Evolutionary conservation across 305 asterid genomes (phyloP).

Genomic region (Withania somnifera): DNA sequence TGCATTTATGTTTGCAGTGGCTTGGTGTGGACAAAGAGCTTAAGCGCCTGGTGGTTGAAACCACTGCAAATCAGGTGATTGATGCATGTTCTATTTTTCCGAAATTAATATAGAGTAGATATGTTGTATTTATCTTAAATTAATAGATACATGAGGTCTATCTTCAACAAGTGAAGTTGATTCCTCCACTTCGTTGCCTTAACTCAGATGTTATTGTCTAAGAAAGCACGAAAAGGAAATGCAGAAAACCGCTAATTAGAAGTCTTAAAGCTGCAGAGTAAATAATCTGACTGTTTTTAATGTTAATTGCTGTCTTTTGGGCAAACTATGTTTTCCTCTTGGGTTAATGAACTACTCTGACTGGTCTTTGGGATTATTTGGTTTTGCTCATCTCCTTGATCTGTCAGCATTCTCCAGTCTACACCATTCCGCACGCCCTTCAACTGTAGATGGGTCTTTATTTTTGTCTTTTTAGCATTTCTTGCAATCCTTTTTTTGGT

Average conservation of each 20-base stretch:
- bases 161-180: not conserved
- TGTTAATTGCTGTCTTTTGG: not conserved
- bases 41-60: constrained; percentile 73
- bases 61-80: constrained; percentile 87
- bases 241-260: not conserved
- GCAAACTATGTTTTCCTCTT: not conserved
- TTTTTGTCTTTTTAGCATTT: not conserved
- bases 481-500: not conserved
- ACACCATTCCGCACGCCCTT: not conserved
- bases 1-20: constrained; percentile 44
- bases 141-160: not conserved
- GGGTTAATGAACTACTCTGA: not conserved
- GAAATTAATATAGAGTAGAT: not conserved
- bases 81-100: not conserved
- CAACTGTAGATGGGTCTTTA: not conserved
- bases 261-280: not conserved
- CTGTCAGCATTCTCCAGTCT: not conserved
- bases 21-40: constrained; percentile 77
- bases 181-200: not conserved
- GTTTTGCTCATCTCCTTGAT: not conserved
- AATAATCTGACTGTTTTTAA: not conserved
- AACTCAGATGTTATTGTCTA: not conserved
- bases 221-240: not conserved
- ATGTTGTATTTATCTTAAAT: not conserved
- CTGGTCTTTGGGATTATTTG: not conserved